Base-by-base conservation (phyloP, 1,284 basidiomycete species). In the Cronartium ribicola region DNA sequence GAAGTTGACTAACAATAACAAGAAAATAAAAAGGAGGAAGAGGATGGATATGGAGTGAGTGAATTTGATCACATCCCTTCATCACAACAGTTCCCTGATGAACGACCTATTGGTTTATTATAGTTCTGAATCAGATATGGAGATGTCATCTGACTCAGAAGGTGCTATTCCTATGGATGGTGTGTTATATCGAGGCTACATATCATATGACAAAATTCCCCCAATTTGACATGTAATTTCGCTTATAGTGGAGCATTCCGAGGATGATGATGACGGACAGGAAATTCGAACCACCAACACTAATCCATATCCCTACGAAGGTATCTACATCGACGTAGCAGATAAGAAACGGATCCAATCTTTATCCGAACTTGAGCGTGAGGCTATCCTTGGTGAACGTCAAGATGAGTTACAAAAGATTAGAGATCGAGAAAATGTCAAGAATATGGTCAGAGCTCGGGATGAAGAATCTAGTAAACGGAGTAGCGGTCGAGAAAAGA, bases 391-490 rank as follows among this genome's bases (percentile, higher is more conserved):
- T 29, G 69, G 69, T 41, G 69, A 72, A 44, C 44, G 69, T 14
- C 69, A 72, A 59, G 69, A 72, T 43, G 69, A 72, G 29, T 46
- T 72, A 22, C 69, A 72, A 59, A 51, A 64, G 46, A 72, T 72
- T 65, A 51, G 44, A 51, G 69, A 72, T 65, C 69, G 69, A 20
- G 69, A 72, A 51, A 64, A 72, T 40, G 43, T 72, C 51, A 72
- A 65, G 51, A 72, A 72, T 59, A 72, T 72, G 62, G 69, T 72
- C 29, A 46, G 69, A 59, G 69, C 69, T 40, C 61, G 62, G 17
- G 69, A 72, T 48, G 69, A 72, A 41, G 61, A 44, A 37, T 65
- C 62, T 10, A 46, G 62, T 4, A 65, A 72, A 59, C 44, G 69
- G 57, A 63, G 51, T 13, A 72, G 69, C 37, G 69, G 59, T 39